phyloP scores from a whole-genome alignment of 139 green algal species.

The Monoraphidium neglectum region DNA sequence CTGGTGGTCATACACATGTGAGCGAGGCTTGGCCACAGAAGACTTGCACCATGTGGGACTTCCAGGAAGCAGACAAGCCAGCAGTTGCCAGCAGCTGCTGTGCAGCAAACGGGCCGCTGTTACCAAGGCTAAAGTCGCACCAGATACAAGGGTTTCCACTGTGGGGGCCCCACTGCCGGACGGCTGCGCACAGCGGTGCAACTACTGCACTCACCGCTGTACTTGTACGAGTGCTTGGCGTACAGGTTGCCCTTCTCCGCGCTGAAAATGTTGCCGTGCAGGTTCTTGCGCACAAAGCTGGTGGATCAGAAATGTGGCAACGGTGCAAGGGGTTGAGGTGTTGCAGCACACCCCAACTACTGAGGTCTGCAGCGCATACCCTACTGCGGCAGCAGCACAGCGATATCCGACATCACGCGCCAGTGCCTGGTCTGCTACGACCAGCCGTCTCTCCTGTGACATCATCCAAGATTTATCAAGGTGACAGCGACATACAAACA shows the following conservation, averaged over 20 bases:
- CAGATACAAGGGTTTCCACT: too few relatives aligned
- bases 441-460: too few relatives aligned
- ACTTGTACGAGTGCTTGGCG: slow-evolving; percentile 84
- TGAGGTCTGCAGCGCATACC: too few relatives aligned
- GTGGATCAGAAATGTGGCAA: too few relatives aligned
- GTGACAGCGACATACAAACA: too few relatives aligned
- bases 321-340: too few relatives aligned
- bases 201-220: slow-evolving; percentile 58
- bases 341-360: too few relatives aligned
- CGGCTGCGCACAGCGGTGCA: not conserved
- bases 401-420: too few relatives aligned
- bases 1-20: slow-evolving; percentile 33
- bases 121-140: not conserved
- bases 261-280: slow-evolving; percentile 57
- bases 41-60: not conserved
- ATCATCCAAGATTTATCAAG: too few relatives aligned
- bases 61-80: not conserved
- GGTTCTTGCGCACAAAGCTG: slow-evolving; percentile 66
- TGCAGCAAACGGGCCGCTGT: not conserved
- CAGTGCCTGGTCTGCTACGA: too few relatives aligned
- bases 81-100: not conserved
- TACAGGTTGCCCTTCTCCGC: slow-evolving; percentile 78
- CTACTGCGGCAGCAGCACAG: too few relatives aligned
- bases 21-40: not conserved
- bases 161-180: too few relatives aligned